These are phyloP conservation scores for Lentithecium fluviatile DNA, from an alignment of 495 filamentous ascomycete genomes.

Conservation along the genomic window DNA sequence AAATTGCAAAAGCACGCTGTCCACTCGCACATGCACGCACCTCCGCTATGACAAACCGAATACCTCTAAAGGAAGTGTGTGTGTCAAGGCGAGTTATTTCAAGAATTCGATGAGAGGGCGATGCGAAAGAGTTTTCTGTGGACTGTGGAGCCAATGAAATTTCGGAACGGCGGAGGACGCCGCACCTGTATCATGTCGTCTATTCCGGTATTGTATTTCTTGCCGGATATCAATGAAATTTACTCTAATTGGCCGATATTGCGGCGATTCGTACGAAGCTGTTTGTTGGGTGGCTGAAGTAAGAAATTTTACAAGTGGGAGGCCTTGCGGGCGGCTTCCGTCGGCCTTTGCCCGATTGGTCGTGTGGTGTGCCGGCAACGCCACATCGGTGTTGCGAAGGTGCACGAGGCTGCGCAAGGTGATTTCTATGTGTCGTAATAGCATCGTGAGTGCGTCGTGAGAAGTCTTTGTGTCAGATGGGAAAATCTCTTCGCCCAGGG, in stretches of 20 bases:
- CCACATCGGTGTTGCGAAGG: too few relatives aligned
- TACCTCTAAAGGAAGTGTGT: background rate
- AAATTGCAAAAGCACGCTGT: background rate
- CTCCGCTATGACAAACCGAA: background rate
- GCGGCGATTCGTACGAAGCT: background rate
- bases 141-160: background rate
- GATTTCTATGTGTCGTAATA: too few relatives aligned
- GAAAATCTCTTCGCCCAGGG: too few relatives aligned
- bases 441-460: too few relatives aligned
- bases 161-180: background rate
- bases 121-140: background rate
- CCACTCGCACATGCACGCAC: background rate
- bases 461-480: too few relatives aligned
- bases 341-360: background rate
- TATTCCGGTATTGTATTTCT: background rate
- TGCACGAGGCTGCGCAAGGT: too few relatives aligned
- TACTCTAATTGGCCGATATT: background rate
- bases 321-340: background rate
- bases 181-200: background rate
- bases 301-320: background rate
- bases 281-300: background rate
- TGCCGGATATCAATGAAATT: background rate
- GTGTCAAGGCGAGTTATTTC: background rate
- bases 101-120: background rate
- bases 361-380: background rate